Conservation (phyloP, 2,329 filamentous ascomycete genomes). For the Aspergillus clavatus region DNA sequence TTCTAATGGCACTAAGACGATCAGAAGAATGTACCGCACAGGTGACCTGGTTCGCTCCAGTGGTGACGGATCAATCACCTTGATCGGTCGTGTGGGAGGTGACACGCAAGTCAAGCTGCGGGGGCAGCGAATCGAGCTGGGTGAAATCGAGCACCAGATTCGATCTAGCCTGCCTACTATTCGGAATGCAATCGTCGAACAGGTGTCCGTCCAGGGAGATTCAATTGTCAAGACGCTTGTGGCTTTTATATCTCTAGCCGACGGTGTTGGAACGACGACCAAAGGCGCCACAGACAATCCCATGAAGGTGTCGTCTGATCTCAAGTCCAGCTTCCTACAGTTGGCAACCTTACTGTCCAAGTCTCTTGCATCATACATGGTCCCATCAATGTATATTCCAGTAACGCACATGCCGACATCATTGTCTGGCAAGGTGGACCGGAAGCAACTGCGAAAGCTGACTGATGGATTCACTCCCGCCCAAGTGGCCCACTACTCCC, state of each 20-base stretch:
- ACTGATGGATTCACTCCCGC: slow-evolving; percentile 13
- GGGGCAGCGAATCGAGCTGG: slow-evolving; percentile 57
- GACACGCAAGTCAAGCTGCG: no score
- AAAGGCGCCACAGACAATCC: slow-evolving; percentile 7
- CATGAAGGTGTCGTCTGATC: no score
- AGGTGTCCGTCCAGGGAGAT: slow-evolving; percentile 9
- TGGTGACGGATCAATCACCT: no score
- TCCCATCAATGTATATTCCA: slow-evolving; percentile 36
- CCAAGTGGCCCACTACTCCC: background rate
- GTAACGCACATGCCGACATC: slow-evolving; percentile 35
- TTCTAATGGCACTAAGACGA: no score
- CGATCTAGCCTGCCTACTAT: slow-evolving; percentile 21
- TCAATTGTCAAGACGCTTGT: slow-evolving; percentile 6
- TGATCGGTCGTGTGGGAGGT: no score
- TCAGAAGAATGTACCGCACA: no score
- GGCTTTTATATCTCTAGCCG: slow-evolving; percentile 12
- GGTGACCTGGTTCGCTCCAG: no score
- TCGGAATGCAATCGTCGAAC: slow-evolving; percentile 44
- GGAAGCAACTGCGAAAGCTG: slow-evolving; percentile 23
- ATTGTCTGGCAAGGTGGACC: slow-evolving; percentile 39
- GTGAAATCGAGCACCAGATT: slow-evolving; percentile 38
- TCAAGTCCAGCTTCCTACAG: no score
- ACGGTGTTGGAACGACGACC: slow-evolving; percentile 5
- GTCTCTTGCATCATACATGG: slow-evolving; percentile 28
- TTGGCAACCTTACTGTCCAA: slow-evolving; percentile 4